Evolutionary conservation across 352 stramenopile genomes (phyloP).

Genomic region (Bremia lactucae): DNA sequence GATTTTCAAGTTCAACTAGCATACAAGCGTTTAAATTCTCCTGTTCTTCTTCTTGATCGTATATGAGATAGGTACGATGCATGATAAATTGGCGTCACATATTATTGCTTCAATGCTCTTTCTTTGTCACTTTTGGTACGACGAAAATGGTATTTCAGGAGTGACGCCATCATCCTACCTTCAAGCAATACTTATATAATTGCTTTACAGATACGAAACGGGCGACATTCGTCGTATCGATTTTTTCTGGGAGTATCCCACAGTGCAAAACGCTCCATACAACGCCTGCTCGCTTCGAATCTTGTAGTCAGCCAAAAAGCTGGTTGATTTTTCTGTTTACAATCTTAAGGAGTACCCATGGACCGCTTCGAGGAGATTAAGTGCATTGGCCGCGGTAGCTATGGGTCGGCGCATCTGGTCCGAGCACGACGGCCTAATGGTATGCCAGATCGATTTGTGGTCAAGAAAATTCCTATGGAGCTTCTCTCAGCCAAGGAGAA

Average conservation of each 20-base stretch:
- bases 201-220: not conserved
- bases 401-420: conserved; percentile 63
- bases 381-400: conserved; percentile 70
- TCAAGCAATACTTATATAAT: not conserved
- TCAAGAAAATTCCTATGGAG: conserved; percentile 85
- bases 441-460: conserved; percentile 42
- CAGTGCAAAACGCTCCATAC: too few species aligned
- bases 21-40: too few species aligned
- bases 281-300: conserved; percentile 1
- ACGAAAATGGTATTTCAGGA: too few species aligned
- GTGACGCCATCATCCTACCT: too few species aligned
- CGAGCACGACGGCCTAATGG: conserved; percentile 25
- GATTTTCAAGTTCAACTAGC: too few species aligned
- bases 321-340: not conserved
- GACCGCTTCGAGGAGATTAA: conserved; percentile 66
- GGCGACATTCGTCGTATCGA: not conserved
- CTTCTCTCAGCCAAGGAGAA: conserved; percentile 69
- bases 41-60: too few species aligned
- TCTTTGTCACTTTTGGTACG: too few species aligned
- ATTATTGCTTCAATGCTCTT: too few species aligned
- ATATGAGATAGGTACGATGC: too few species aligned
- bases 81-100: too few species aligned
- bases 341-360: conserved; percentile 33
- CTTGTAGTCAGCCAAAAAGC: too few species aligned
- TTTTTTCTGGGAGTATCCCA: too few species aligned